Evolutionary conservation across 179 eudicot genomes (phyloP), one percentile per base, ranked within the genome.

Genomic region (Dionaea muscipula): DNA sequence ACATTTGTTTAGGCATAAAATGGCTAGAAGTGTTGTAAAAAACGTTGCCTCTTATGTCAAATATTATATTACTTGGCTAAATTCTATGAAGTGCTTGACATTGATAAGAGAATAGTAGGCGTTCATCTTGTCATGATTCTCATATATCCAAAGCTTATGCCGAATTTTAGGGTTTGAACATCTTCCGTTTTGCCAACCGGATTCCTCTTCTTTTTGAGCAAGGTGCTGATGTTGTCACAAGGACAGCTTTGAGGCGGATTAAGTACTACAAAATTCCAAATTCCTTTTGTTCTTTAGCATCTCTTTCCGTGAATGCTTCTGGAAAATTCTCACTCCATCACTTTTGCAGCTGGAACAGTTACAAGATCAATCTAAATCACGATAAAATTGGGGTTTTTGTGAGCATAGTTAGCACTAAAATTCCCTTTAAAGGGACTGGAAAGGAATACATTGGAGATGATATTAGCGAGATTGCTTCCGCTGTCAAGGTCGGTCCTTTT

Each of bases 381-480:
- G 98, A 91, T 57, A 91, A 81, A 69, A 82, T 91, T 61, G 98
- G 98, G 46, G 91, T 91, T 51, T 91, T 91, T 76, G 98, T 91
- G 47, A 91, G 96, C 83, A 87, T 91, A 60, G 98, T 91, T 5
- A 91, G 98, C 78, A 91, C 98, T 47, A 91, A 91, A 77, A 81
- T 91, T 52, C 98, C 98, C 50, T 91, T 91, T 44, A 91, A 91
- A 79, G 98, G 98, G 52, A 91, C 98, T 11, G 98, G 98, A 67
- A 91, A 91, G 76, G 98, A 91, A 68, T 91, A 91, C 68, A 91
- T 91, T 64, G 98, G 98, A 63, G 94, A 91, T 76, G 98, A 91
- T 59, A 91, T 91, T 55, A 84, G 81, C 61, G 98, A 91, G 70
- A 87, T 91, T 62, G 86, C 89, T 37, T 68, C 89, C 57, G 96